These are phyloP conservation scores for Usnea hakonensis DNA, from an alignment of 495 filamentous ascomycete genomes.

Conservation along the genomic window DNA sequence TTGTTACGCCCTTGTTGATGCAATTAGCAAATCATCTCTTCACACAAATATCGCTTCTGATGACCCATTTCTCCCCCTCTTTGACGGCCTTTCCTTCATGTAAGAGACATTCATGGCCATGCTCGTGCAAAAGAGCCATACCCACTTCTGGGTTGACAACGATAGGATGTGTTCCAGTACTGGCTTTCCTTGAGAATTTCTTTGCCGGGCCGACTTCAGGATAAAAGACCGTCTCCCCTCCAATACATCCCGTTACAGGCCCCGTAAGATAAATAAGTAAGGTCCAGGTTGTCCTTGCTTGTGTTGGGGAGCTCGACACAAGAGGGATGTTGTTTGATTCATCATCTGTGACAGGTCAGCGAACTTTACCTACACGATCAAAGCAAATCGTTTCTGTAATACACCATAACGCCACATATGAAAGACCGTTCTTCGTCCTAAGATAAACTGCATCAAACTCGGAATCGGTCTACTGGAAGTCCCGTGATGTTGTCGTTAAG, in stretches of 20 bases:
- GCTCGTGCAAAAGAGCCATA: constrained; percentile 78
- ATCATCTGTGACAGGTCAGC: constrained; percentile 50
- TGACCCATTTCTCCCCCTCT: constrained; percentile 85
- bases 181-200: constrained; percentile 37
- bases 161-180: constrained; percentile 50
- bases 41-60: constrained; percentile 81
- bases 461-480: not conserved
- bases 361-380: not conserved
- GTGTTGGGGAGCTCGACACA: constrained; percentile 37
- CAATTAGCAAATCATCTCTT: constrained; percentile 33
- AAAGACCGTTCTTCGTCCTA: not conserved
- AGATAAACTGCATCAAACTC: not conserved
- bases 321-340: constrained; percentile 65
- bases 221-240: constrained; percentile 91
- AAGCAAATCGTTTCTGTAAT: not conserved
- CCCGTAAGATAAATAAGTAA: constrained; percentile 80
- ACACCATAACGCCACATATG: not conserved
- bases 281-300: constrained; percentile 86
- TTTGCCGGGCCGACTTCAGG: constrained; percentile 48
- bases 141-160: constrained; percentile 68
- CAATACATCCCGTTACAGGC: constrained; percentile 55
- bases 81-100: constrained; percentile 79
- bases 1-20: not conserved
- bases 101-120: constrained; percentile 81
- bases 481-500: not conserved